A percentile compares a stretch with the other conserved stretches of the same genome.
These are phyloP conservation scores for Chalaropsis thielavioides DNA, from an alignment of 2,329 filamentous ascomycete genomes.

Conservation along the genomic window DNA sequence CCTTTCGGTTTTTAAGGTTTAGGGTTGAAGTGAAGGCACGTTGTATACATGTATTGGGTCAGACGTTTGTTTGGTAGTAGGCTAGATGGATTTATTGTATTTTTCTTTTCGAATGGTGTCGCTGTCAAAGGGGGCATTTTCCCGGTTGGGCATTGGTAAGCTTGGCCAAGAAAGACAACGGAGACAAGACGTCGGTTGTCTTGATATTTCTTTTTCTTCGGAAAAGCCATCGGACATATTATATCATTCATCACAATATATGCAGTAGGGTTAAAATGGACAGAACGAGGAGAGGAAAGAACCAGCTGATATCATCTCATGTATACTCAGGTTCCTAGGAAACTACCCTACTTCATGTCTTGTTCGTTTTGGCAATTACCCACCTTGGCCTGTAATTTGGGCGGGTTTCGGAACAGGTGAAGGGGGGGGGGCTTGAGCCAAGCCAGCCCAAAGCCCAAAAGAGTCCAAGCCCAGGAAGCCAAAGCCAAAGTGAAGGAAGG, in stretches of 20 bases:
- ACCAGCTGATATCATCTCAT: neutral
- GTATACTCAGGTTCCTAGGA: neutral
- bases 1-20: neutral
- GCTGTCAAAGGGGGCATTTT: too few relatives aligned
- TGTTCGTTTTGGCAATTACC: slow-evolving; percentile 3
- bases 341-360: neutral
- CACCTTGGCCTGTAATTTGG: slow-evolving; percentile 4
- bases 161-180: neutral
- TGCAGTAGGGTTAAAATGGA: too few relatives aligned
- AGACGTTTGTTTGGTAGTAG: neutral
- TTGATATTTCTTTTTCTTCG: too few relatives aligned
- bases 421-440: slow-evolving; percentile 3
- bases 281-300: neutral
- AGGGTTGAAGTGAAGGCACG: neutral
- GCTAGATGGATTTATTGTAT: neutral
- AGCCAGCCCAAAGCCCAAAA: neutral
- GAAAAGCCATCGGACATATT: too few relatives aligned
- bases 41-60: neutral
- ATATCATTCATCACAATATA: too few relatives aligned
- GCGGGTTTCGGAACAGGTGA: slow-evolving; percentile 3
- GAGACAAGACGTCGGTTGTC: too few relatives aligned
- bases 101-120: neutral
- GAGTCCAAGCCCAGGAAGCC: neutral
- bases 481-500: neutral
- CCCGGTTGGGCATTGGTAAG: too few relatives aligned